Conservation (phyloP, 345 rosid genomes). For the Clarkia xantiana region DNA sequence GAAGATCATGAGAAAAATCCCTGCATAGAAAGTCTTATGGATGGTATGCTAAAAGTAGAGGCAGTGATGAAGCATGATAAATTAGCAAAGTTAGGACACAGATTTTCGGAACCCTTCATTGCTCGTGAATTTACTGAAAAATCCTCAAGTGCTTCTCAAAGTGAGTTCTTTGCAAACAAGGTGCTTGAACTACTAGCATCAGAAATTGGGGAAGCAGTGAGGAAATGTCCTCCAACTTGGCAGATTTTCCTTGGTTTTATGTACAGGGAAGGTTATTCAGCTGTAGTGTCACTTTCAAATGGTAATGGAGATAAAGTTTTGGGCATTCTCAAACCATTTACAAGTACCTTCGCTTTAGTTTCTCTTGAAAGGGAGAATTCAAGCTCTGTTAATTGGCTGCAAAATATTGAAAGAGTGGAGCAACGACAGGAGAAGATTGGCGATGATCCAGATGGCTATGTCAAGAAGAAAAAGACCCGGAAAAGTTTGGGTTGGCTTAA, state of each 20-base stretch:
- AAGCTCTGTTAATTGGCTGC: slow-evolving; percentile 12
- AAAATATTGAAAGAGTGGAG: slow-evolving; percentile 7
- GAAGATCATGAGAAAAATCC: slow-evolving; percentile 14
- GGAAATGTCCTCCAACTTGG: slow-evolving; percentile 49
- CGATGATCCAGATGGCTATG: slow-evolving; percentile 7
- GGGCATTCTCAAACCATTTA: slow-evolving; percentile 76
- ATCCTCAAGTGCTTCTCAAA: slow-evolving; percentile 10
- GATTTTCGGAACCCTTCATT: slow-evolving; percentile 30
- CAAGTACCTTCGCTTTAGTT: slow-evolving; percentile 47
- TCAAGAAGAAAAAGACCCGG: slow-evolving; percentile 29
- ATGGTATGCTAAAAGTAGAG: slow-evolving; percentile 27
- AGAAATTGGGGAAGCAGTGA: slow-evolving; percentile 36
- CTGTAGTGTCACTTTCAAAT: slow-evolving; percentile 41
- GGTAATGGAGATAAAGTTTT: slow-evolving; percentile 21
- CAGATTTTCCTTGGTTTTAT: slow-evolving; percentile 64
- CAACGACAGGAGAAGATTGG: slow-evolving; percentile 4
- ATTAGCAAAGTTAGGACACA: slow-evolving; percentile 18
- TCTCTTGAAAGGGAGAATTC: slow-evolving; percentile 14
- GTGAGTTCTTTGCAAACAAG: slow-evolving; percentile 43
- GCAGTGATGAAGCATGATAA: slow-evolving; percentile 32
- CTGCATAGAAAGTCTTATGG: slow-evolving; percentile 18
- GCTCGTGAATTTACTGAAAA: slow-evolving; percentile 24
- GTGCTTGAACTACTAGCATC: slow-evolving; percentile 37
- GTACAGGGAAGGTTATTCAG: slow-evolving; percentile 48
- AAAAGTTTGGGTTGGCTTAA: slow-evolving; percentile 19